Percentiles rank a stretch among this genome's conserved stretches.
These are phyloP conservation scores for Diutina mesorugosa DNA, from an alignment of 1,139 yeast species.

Conservation along the genomic window DNA sequence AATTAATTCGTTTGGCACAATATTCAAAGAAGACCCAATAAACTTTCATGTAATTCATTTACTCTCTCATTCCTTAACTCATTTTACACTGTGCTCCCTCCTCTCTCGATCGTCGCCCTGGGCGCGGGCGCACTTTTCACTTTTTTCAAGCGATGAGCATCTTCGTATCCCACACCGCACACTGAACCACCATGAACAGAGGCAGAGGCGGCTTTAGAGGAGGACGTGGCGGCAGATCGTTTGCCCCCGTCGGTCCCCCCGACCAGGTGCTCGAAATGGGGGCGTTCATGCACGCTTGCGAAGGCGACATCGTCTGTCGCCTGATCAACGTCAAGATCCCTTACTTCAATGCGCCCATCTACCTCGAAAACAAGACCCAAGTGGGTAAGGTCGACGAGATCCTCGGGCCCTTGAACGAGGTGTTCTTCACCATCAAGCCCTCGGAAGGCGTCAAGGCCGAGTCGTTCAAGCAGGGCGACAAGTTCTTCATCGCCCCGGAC, in stretches of 20 bases:
- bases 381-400: conserved; percentile 98
- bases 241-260: conserved; percentile 55
- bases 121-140: background rate
- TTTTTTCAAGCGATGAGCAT: conserved; percentile 1
- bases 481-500: conserved; percentile 90
- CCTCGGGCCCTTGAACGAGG: conserved; percentile 94
- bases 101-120: background rate
- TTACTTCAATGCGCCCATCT: conserved; percentile 97
- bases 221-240: conserved; percentile 20
- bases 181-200: conserved; percentile 31
- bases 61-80: too few relatives aligned
- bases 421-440: conserved; percentile 90
- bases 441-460: conserved; percentile 91
- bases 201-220: conserved; percentile 60
- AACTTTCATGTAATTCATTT: too few relatives aligned
- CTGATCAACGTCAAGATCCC: conserved; percentile 91
- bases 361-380: conserved; percentile 86
- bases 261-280: conserved; percentile 94
- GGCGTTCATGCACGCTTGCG: conserved; percentile 80
- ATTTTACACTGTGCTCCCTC: too few relatives aligned
- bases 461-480: conserved; percentile 91
- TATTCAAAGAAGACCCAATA: too few relatives aligned
- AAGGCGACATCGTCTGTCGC: conserved; percentile 94
- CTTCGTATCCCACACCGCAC: background rate
- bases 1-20: background rate